These are phyloP conservation scores for Aspergillus affinis DNA, from an alignment of 495 filamentous ascomycete genomes.

Conservation along the genomic window DNA sequence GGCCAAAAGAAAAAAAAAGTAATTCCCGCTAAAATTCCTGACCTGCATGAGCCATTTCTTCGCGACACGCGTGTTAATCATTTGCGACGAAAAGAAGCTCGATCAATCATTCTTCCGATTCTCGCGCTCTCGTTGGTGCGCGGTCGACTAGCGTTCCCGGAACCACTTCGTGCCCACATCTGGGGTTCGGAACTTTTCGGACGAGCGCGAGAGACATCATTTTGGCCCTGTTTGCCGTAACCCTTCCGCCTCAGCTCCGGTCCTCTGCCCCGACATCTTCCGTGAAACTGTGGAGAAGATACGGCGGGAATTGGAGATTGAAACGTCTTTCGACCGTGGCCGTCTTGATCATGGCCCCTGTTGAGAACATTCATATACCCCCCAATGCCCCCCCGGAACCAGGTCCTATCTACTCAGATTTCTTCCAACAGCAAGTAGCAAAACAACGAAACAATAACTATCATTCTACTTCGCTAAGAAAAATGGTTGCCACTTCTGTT, in stretches of 20 bases:
- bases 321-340: slow-evolving; percentile 29
- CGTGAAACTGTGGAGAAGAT: slow-evolving; percentile 47
- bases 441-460: slow-evolving; percentile 65
- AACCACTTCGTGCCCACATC: slow-evolving; percentile 42
- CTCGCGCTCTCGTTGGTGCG: slow-evolving; percentile 24
- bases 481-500: slow-evolving; percentile 73
- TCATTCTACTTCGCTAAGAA: slow-evolving; percentile 58
- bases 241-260: slow-evolving; percentile 39
- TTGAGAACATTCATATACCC: slow-evolving; percentile 49
- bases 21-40: neutral
- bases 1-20: neutral
- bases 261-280: slow-evolving; percentile 44
- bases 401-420: slow-evolving; percentile 55
- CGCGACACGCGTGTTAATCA: neutral
- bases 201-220: slow-evolving; percentile 23
- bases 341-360: slow-evolving; percentile 36
- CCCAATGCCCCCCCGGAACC: slow-evolving; percentile 43
- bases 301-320: slow-evolving; percentile 25
- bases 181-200: slow-evolving; percentile 44
- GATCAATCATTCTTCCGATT: slow-evolving; percentile 2
- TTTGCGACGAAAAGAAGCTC: neutral
- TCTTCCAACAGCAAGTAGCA: slow-evolving; percentile 57
- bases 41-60: slow-evolving; percentile 21
- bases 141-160: slow-evolving; percentile 26
- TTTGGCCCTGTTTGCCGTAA: slow-evolving; percentile 32